These are phyloP conservation scores for Neofusicoccum laricinum DNA, from an alignment of 2,329 filamentous ascomycete genomes.

Conservation along the genomic window DNA sequence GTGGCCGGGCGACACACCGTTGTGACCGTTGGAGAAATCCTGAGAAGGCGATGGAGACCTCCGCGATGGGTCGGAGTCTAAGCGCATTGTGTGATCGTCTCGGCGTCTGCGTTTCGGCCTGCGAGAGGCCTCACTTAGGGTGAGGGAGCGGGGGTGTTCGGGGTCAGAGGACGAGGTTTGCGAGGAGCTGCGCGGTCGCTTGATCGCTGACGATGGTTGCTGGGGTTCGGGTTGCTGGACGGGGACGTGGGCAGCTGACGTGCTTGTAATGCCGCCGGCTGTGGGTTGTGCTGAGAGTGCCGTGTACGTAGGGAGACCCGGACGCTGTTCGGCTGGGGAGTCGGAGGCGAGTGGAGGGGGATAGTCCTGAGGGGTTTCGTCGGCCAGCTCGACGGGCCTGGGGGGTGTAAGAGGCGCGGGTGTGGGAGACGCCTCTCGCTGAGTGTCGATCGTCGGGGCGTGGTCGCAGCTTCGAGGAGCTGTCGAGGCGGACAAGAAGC, in stretches of 20 bases:
- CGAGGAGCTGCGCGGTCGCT: slow-evolving; percentile 34
- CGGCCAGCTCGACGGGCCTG: slow-evolving; percentile 64
- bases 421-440: slow-evolving; percentile 3
- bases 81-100: slow-evolving; percentile 41
- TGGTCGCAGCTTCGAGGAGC: neutral
- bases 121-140: slow-evolving; percentile 32
- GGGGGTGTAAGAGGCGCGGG: slow-evolving; percentile 29
- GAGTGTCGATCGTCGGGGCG: neutral
- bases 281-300: slow-evolving; percentile 32
- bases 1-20: slow-evolving; percentile 31
- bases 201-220: slow-evolving; percentile 20
- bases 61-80: slow-evolving; percentile 40
- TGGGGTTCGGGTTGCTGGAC: slow-evolving; percentile 17
- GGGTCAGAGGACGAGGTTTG: slow-evolving; percentile 25
- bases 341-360: slow-evolving; percentile 65
- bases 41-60: slow-evolving; percentile 35
- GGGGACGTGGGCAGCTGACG: slow-evolving; percentile 22
- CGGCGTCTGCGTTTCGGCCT: slow-evolving; percentile 43
- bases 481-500: neutral
- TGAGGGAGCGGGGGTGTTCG: slow-evolving; percentile 20
- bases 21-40: slow-evolving; percentile 38
- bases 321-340: slow-evolving; percentile 60
- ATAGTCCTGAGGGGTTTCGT: slow-evolving; percentile 58
- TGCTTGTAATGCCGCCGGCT: slow-evolving; percentile 22
- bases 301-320: slow-evolving; percentile 46